Base-by-base conservation (phyloP, 2,329 filamentous ascomycete species). In the Cladosporium velox region DNA sequence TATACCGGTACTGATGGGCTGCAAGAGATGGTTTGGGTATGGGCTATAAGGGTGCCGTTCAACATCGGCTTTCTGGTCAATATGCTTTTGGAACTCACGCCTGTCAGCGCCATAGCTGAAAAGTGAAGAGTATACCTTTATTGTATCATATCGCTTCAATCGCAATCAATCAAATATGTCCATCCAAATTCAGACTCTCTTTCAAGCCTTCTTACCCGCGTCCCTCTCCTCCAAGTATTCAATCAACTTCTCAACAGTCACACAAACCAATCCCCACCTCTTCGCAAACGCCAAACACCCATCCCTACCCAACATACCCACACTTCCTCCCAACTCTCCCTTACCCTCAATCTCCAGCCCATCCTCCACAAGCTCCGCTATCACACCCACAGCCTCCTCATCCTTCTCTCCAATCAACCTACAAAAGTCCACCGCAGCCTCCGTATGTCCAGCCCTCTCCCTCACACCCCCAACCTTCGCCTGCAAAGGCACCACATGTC, bases 361-460 rank as follows among this genome's bases (percentile, higher is more conserved):
- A 72, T 96, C 93, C 70, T 93, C 91, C 54, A 99, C 92, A 68
- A 99, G 81, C 83, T 99, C 95, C 72, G 91, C 92, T 75, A 98
- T 98, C 28, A 92, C 93, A 44, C 87, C 92, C 1, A 90, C 94
- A 60, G 86, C 85, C 68, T 81, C 78, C 82, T 92, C 94, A 58
- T 86, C 85, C 68, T 81, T 78, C 81, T 92, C 94, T 1, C 93
- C 93, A 0, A 93, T 90, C 67, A 99, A 80, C 60, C 90, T 83
- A 78, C 94, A 97, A 76, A 99, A 88, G 78, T 99, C 95, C 4
- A 96, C 87, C 11, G 90, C 92, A 1, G 95, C 95, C 83, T 99
- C 95, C 12, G 95, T 99, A 79, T 99, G 95, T 3, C 95, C 95
- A 60, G 84, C 84, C 18, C 95, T 82, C 75, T 90, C 88, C 65